These are phyloP conservation scores for Helianthus annuus DNA, from an alignment of 129 eudicot genomes.

Conservation along the genomic window HanXRQr2.0-SUNRISE NC_035442.2:178682597-178683096, in stretches of 20 bases:
- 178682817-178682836: no score
- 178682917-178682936: constrained; percentile 1
- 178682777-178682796: constrained; percentile 32
- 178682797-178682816: constrained; percentile 18
- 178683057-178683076: constrained; percentile 20
- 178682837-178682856: constrained; percentile 16
- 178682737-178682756: constrained; percentile 38
- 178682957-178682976: neutral
- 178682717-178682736: constrained; percentile 31
- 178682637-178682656: constrained; percentile 21
- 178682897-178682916: constrained; percentile 18
- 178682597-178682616: constrained; percentile 14
- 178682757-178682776: neutral
- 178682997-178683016: constrained; percentile 11
- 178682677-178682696: constrained; percentile 22
- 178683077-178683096: constrained; percentile 36
- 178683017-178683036: constrained; percentile 15
- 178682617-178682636: constrained; percentile 28
- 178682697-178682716: constrained; percentile 40
- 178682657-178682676: constrained; percentile 14
- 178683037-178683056: constrained; percentile 13
- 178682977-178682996: neutral
- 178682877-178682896: constrained; percentile 23
- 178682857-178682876: constrained; percentile 34
- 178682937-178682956: neutral